Percentiles rank a stretch among this genome's conserved stretches.
Conservation (phyloP, 805 yeast genomes). For the Ogataea naganishii region DNA sequence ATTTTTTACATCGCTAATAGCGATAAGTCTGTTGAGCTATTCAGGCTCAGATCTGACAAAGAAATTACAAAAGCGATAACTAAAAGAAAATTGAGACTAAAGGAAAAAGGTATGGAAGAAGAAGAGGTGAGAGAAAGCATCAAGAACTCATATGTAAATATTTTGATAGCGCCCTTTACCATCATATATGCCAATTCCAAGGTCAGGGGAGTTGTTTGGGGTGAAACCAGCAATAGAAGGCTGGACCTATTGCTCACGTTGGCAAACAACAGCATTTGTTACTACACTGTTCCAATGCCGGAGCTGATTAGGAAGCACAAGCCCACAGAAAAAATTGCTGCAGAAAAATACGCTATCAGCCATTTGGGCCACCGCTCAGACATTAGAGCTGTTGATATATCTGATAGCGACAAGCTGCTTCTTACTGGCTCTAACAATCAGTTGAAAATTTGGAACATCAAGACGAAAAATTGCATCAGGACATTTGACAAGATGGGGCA, state of each 20-base stretch:
- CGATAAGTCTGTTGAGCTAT: slow-evolving; percentile 74
- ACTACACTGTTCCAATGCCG: slow-evolving; percentile 48
- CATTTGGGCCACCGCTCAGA: slow-evolving; percentile 86
- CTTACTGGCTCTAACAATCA: slow-evolving; percentile 90
- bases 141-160: slow-evolving; percentile 39
- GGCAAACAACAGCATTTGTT: slow-evolving; percentile 68
- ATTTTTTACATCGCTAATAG: slow-evolving; percentile 67
- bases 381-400: slow-evolving; percentile 72
- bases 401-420: slow-evolving; percentile 69
- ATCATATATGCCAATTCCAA: slow-evolving; percentile 57
- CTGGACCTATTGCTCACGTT: slow-evolving; percentile 59
- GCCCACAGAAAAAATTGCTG: slow-evolving; percentile 28
- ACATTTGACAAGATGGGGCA: slow-evolving; percentile 80
- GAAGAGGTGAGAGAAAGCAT: slow-evolving; percentile 50
- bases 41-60: slow-evolving; percentile 63
- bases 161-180: slow-evolving; percentile 62
- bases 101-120: slow-evolving; percentile 56
- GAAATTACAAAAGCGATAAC: slow-evolving; percentile 73
- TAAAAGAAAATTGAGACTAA: slow-evolving; percentile 69
- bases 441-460: slow-evolving; percentile 81
- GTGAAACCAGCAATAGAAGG: slow-evolving; percentile 32
- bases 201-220: slow-evolving; percentile 63
- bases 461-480: slow-evolving; percentile 67
- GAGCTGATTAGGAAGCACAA: slow-evolving; percentile 47
- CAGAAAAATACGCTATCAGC: slow-evolving; percentile 53